Conservation (phyloP, 768 basidiomycete genomes). For the Boletus subparvulus region DNA sequence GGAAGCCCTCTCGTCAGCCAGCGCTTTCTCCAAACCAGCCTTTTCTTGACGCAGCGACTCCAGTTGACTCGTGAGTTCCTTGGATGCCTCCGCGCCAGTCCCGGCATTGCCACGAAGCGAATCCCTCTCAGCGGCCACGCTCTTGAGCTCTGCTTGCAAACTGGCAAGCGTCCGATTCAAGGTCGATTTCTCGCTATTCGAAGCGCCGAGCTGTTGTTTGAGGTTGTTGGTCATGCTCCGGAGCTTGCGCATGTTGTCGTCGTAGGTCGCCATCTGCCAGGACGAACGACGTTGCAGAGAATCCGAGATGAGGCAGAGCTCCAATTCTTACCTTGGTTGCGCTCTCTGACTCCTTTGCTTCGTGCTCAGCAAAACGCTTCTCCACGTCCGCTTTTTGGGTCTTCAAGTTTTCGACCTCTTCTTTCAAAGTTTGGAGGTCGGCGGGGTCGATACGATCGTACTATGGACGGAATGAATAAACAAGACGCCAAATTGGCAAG, state of each 20-base stretch:
- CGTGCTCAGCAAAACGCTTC: slow-evolving; percentile 30
- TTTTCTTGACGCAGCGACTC: slow-evolving; percentile 40
- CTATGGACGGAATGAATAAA: slow-evolving; percentile 35
- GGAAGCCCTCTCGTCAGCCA: slow-evolving; percentile 39
- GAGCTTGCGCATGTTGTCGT: slow-evolving; percentile 42
- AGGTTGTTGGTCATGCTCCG: slow-evolving; percentile 28
- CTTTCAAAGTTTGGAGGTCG: slow-evolving; percentile 76
- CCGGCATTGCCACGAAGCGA: slow-evolving; percentile 19
- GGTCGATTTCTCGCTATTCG: slow-evolving; percentile 29
- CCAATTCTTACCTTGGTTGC: slow-evolving; percentile 32
- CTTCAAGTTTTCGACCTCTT: slow-evolving; percentile 61
- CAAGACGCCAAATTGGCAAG: neutral
- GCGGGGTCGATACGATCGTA: slow-evolving; percentile 89
- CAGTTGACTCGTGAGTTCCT: slow-evolving; percentile 36
- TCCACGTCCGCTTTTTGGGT: slow-evolving; percentile 38
- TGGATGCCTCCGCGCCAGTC: slow-evolving; percentile 19
- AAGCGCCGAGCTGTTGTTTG: slow-evolving; percentile 24
- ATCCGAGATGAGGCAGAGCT: neutral
- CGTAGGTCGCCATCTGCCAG: slow-evolving; percentile 42
- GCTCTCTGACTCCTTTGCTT: slow-evolving; percentile 30
- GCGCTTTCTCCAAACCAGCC: slow-evolving; percentile 36
- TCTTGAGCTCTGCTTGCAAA: slow-evolving; percentile 30
- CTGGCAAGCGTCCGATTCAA: slow-evolving; percentile 28
- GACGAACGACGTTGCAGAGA: neutral
- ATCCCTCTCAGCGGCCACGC: slow-evolving; percentile 30